Evolutionary conservation across 805 yeast species (phyloP).

Genomic region (Candida alai): DNA sequence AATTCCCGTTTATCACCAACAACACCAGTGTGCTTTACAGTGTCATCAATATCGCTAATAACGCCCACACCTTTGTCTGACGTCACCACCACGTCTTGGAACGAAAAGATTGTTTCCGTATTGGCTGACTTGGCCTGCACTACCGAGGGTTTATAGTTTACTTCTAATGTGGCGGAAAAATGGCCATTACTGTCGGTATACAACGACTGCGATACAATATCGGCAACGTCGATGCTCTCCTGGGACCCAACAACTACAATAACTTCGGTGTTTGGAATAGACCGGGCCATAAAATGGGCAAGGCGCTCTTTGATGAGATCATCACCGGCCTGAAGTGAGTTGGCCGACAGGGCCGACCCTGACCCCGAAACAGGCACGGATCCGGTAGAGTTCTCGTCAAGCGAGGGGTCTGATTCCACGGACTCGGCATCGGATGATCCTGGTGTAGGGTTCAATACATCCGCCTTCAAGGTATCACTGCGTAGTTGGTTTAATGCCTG

Average conservation of each 20-base stretch:
- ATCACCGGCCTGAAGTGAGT: too few relatives aligned
- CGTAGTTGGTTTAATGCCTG: conserved; percentile 25
- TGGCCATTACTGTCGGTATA: conserved; percentile 67
- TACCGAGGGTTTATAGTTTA: conserved; percentile 58
- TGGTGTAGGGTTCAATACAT: conserved; percentile 16
- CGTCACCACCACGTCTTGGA: conserved; percentile 44
- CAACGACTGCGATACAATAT: conserved; percentile 25
- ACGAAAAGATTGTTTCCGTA: conserved; percentile 46
- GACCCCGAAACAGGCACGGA: not conserved
- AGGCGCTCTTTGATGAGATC: conserved; percentile 59
- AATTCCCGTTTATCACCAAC: conserved; percentile 82
- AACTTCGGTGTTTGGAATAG: conserved; percentile 55
- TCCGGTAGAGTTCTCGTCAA: conserved; percentile 5
- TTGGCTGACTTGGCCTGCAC: conserved; percentile 47
- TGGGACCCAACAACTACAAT: conserved; percentile 54
- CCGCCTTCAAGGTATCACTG: conserved; percentile 24
- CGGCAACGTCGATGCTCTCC: conserved; percentile 22
- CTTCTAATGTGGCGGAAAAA: conserved; percentile 50
- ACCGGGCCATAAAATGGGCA: conserved; percentile 64
- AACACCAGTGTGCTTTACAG: conserved; percentile 87
- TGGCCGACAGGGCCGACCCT: conserved; percentile 5
- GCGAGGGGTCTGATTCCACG: conserved; percentile 10
- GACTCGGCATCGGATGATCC: conserved; percentile 21
- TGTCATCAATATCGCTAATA: conserved; percentile 92
- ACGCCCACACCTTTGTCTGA: conserved; percentile 56